Conservation (phyloP, 2,329 filamentous ascomycete species). For the Aurifilum marmelostoma region DNA sequence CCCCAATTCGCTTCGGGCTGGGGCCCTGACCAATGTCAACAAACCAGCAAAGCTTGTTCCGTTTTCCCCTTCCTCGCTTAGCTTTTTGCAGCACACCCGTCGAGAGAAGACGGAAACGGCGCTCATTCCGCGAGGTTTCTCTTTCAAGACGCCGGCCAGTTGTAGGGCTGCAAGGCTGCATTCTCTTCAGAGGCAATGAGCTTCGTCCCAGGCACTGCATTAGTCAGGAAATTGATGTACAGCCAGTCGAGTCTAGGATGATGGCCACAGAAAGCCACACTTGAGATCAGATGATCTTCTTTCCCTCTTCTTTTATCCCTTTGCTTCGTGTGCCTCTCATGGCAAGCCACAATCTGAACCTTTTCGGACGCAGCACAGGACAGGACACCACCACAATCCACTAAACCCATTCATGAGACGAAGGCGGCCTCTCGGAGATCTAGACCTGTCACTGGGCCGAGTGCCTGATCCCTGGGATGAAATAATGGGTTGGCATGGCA, state of each 20-base stretch:
- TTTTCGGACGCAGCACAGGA: background rate
- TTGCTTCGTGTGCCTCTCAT: background rate
- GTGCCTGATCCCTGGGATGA: constrained; percentile 12
- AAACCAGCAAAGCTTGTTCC: background rate
- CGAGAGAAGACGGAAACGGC: background rate
- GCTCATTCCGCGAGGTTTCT: background rate
- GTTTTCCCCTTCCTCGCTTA: background rate
- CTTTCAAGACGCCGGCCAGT: background rate
- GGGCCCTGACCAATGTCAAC: constrained; percentile 2
- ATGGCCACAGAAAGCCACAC: constrained; percentile 9
- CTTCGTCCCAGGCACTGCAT: too few relatives aligned
- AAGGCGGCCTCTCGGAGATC: constrained; percentile 8
- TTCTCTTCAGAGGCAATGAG: background rate
- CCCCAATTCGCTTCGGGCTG: constrained; percentile 17
- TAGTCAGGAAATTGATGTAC: constrained; percentile 12
- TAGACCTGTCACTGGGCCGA: background rate
- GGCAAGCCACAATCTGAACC: constrained; percentile 6
- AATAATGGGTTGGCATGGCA: background rate
- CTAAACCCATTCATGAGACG: background rate
- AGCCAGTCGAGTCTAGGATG: background rate
- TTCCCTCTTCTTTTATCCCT: background rate
- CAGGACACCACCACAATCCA: constrained; percentile 5
- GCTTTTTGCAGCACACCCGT: background rate
- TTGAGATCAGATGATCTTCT: constrained; percentile 23
- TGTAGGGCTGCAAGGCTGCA: constrained; percentile 1